Evolutionary conservation across 768 basidiomycete genomes (phyloP).

Genomic region (Termitomyces sp.): DNA sequence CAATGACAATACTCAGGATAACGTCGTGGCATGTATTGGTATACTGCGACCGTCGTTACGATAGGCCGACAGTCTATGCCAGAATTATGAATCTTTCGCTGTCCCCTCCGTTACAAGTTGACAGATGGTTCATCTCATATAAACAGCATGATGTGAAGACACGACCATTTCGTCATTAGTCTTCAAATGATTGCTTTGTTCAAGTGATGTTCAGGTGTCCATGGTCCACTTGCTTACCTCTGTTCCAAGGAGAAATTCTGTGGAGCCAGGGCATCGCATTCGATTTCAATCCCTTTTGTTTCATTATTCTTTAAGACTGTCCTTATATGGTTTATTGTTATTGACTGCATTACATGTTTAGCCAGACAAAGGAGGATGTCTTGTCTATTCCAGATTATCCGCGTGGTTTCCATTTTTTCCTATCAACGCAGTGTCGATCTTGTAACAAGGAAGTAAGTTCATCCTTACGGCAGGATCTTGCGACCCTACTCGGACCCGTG

Average conservation of each 20-base stretch:
- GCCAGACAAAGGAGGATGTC: background rate
- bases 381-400: background rate
- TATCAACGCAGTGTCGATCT: background rate
- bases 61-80: background rate
- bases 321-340: background rate
- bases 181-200: background rate
- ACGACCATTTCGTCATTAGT: background rate
- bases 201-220: background rate
- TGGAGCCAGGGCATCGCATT: background rate
- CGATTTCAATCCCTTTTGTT: background rate
- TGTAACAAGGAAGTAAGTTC: background rate
- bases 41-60: background rate
- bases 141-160: background rate
- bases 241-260: background rate
- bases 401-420: background rate
- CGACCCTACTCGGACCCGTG: background rate
- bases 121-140: background rate
- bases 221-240: background rate
- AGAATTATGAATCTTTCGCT: background rate
- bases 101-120: background rate
- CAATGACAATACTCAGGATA: background rate
- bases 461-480: background rate
- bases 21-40: background rate
- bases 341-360: background rate
- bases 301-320: too few species aligned